Evolutionary conservation across 805 yeast species (phyloP), one percentile per base, ranked within the genome.

Genomic region (Dipodascopsis uninucleata): DNA sequence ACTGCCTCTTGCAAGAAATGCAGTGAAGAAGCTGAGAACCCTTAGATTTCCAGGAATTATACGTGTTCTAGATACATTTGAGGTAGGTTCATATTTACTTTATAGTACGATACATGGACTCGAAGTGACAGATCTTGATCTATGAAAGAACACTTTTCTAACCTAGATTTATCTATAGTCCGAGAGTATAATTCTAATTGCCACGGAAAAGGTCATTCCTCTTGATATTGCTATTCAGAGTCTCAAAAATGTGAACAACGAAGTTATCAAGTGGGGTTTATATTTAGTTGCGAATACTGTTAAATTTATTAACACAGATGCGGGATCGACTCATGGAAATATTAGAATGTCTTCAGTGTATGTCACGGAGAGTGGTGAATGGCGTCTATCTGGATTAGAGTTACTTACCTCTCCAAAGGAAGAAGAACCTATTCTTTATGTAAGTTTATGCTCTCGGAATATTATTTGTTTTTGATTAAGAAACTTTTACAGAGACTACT

Each of bases 381-480:
- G 95, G 90, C 81, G 78, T 47, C 61, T 89, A 22, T 83, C 84
- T 47, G 95, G 96, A 1, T 79, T 88, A 57, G 97, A 89, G 62
- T 62, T 81, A 1, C 64, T 78, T 28, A 72, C 82, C 1, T 74
- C 70, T 43, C 60, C 74, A 33, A 67, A 74, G 3, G 79, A 71
- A 50, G 72, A 73, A 16, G 72, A 72, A 16, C 56, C 61, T 4
- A 63, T 52, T 4, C 45, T 49, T 5, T 50, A 53, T 24, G 23
- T 20, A 20, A 22, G 24, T 21, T n/a, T n/a, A n/a, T n/a, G n/a
- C 39, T n/a, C 25, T 21, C 21, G 24, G 22, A 23, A 2, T 42
- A 35, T 12, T n/a, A n/a, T n/a, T n/a, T n/a, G n/a, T n/a, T n/a
- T n/a, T n/a, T n/a, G 16, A 41, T 16, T 17, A 25, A 28, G 22